Conservation (phyloP, 2,329 filamentous ascomycete species). For the Botrytis hyacinthi region DNA sequence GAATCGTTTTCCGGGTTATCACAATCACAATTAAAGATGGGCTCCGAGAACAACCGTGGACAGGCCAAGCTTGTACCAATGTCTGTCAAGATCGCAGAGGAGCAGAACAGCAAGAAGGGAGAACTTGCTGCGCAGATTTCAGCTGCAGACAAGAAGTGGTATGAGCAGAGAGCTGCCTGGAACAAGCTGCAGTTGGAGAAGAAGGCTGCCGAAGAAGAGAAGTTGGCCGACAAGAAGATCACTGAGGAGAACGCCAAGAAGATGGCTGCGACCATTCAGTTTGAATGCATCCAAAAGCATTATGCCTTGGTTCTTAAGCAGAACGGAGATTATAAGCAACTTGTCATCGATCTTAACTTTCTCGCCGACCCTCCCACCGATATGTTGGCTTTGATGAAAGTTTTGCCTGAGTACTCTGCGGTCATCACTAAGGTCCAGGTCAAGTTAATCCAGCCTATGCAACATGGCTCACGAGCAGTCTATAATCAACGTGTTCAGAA, state of each 20-base stretch:
- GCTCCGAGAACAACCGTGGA: not conserved
- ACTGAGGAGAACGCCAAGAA: not conserved
- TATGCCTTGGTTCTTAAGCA: not conserved
- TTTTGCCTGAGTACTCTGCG: not conserved
- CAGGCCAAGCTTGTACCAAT: not conserved
- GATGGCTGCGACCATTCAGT: not conserved
- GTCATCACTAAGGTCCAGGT: not conserved
- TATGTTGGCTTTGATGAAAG: not conserved
- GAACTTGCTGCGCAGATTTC: not conserved
- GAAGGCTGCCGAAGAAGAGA: not conserved
- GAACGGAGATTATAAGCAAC: not conserved
- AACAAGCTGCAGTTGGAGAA: not conserved
- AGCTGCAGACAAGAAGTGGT: not conserved
- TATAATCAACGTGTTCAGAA: not conserved
- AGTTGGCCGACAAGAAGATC: not conserved
- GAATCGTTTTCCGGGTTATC: no score
- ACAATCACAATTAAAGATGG: no score
- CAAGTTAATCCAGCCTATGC: not conserved
- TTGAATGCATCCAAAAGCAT: not conserved
- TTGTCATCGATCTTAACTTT: not conserved
- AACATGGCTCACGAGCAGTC: not conserved
- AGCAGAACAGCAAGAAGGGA: not conserved
- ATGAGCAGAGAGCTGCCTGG: not conserved
- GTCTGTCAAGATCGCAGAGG: not conserved
- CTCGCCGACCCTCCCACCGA: not conserved